phyloP scores from a whole-genome alignment of 2,329 filamentous ascomycete genomes.

The Aspergillus piperis region DNA sequence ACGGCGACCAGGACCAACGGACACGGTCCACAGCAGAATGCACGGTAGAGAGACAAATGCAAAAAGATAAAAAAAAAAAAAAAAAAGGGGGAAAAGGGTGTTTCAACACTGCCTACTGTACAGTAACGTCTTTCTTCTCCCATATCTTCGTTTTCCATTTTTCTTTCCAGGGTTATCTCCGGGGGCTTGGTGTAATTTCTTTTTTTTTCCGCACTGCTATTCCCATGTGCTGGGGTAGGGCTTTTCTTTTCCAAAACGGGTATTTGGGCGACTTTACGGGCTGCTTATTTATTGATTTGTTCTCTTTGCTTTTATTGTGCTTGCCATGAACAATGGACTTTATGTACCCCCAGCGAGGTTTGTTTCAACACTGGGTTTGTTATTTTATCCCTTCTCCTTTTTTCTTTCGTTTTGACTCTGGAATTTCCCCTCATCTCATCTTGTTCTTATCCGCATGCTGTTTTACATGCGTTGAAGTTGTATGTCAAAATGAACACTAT shows the following conservation, averaged over 20 bases:
- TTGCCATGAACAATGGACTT: slow-evolving; percentile 4
- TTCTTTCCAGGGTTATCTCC: background rate
- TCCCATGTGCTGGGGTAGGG: background rate
- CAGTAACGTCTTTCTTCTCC: slow-evolving; percentile 13
- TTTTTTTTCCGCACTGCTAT: background rate
- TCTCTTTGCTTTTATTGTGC: background rate
- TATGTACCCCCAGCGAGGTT: slow-evolving; percentile 1
- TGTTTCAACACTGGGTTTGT: slow-evolving; percentile 11
- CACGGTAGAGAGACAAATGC: slow-evolving; percentile 10
- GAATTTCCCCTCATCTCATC: background rate
- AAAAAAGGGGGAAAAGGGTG: background rate
- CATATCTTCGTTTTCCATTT: background rate
- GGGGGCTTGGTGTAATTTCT: slow-evolving; percentile 10
- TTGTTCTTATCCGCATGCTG: background rate
- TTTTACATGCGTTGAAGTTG: slow-evolving; percentile 1
- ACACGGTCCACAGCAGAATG: slow-evolving; percentile 25
- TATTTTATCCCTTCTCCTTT: slow-evolving; percentile 14
- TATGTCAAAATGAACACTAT: slow-evolving; percentile 2
- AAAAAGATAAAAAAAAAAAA: too few species aligned
- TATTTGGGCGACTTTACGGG: slow-evolving; percentile 1
- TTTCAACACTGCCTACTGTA: slow-evolving; percentile 18
- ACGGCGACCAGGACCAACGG: slow-evolving; percentile 37
- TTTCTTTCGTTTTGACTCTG: background rate
- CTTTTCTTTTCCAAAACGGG: background rate
- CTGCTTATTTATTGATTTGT: background rate